Evolutionary conservation across 768 basidiomycete genomes (phyloP).

Genomic region (Suillus spraguei): DNA sequence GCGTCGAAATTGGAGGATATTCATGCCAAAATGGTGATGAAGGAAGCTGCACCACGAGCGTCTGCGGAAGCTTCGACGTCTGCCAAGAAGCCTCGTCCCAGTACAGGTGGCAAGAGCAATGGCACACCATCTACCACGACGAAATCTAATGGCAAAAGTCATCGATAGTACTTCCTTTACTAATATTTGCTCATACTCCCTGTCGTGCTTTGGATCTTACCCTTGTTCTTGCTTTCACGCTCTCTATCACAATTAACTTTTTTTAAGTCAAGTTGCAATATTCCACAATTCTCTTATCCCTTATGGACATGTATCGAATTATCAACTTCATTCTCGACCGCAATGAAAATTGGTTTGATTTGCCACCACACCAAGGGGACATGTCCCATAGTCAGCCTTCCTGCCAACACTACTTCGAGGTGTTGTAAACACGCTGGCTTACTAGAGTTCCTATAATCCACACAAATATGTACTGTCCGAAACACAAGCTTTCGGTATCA

Average conservation of each 20-base stretch:
- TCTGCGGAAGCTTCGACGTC: conserved; percentile 47
- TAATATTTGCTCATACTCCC: conserved; percentile 8
- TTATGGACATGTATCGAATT: conserved; percentile 4
- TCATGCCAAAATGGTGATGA: conserved; percentile 94
- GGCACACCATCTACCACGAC: conserved; percentile 48
- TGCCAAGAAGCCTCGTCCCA: conserved; percentile 62
- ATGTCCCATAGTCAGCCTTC: no score
- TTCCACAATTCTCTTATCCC: conserved; percentile 30
- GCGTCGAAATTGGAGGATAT: conserved; percentile 93
- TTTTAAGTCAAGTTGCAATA: conserved; percentile 25
- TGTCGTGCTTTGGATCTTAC: conserved; percentile 18
- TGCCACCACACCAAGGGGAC: no score
- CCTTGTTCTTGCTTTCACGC: conserved; percentile 20
- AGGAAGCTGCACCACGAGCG: conserved; percentile 67
- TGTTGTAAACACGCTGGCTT: no score
- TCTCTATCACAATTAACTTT: conserved; percentile 21
- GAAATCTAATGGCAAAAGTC: conserved; percentile 63
- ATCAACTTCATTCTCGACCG: not conserved
- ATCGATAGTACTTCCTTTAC: conserved; percentile 45
- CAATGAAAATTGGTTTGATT: not conserved
- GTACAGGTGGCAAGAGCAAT: conserved; percentile 52
- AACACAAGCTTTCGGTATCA: no score
- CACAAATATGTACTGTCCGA: no score
- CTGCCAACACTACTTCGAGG: no score
- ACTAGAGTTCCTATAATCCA: no score